Conservation (phyloP, 805 yeast species). For the Candida dendrica region DNA sequence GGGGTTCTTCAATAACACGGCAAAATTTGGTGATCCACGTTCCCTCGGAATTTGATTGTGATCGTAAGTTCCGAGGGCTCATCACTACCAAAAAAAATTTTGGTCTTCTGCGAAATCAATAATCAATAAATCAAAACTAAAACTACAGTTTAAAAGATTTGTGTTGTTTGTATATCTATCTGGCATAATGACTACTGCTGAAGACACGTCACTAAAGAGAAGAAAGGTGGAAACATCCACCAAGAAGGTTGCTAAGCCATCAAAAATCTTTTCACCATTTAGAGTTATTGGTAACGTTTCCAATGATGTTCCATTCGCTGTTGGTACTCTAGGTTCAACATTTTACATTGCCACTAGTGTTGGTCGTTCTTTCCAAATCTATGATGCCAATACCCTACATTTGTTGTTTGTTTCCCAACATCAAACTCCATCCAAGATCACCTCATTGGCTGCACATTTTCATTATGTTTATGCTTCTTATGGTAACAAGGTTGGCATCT, state of each 20-base stretch:
- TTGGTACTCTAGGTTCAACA: slow-evolving; percentile 82
- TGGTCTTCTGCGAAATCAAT: background rate
- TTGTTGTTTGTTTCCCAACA: slow-evolving; percentile 78
- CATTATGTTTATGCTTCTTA: slow-evolving; percentile 78
- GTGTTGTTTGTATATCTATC: too few species aligned
- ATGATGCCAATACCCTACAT: slow-evolving; percentile 83
- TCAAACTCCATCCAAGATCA: slow-evolving; percentile 66
- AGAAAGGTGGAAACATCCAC: slow-evolving; percentile 7
- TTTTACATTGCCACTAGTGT: slow-evolving; percentile 86
- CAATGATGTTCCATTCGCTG: slow-evolving; percentile 75
- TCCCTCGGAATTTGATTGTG: background rate
- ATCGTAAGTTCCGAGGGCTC: background rate
- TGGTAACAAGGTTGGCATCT: slow-evolving; percentile 67
- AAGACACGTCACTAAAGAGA: slow-evolving; percentile 6
- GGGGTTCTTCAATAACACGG: background rate
- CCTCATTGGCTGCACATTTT: slow-evolving; percentile 69
- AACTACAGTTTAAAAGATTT: too few species aligned
- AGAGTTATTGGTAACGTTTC: slow-evolving; percentile 90
- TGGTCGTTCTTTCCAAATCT: slow-evolving; percentile 85
- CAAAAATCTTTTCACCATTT: slow-evolving; percentile 77
- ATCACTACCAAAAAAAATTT: background rate
- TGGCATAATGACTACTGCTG: slow-evolving; percentile 3
- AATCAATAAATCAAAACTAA: too few species aligned
- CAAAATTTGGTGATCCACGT: background rate
- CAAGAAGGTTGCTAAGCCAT: slow-evolving; percentile 19